A percentile compares a stretch with the other conserved stretches of the same genome.
Evolutionary conservation across 2,329 filamentous ascomycete genomes (phyloP).

Genomic region (Bertia moriformis): DNA sequence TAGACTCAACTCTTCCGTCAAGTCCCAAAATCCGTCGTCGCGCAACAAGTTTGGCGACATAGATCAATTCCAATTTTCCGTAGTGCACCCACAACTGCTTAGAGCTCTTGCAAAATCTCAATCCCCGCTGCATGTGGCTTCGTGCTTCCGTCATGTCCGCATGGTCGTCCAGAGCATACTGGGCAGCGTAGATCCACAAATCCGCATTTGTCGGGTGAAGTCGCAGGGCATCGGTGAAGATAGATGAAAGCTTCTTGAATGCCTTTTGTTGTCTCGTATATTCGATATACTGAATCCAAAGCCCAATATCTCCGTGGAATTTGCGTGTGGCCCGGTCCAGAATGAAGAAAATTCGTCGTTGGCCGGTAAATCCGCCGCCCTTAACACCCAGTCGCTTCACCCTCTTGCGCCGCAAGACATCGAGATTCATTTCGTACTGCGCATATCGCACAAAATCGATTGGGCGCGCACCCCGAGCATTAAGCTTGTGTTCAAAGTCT

Average conservation of each 20-base stretch:
- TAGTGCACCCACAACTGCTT: slow-evolving; percentile 48
- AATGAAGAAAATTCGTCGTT: slow-evolving; percentile 50
- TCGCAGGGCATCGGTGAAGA: slow-evolving; percentile 28
- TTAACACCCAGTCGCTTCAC: slow-evolving; percentile 44
- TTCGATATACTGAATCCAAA: slow-evolving; percentile 57
- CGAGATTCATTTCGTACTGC: slow-evolving; percentile 18
- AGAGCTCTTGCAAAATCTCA: slow-evolving; percentile 48
- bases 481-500: slow-evolving; percentile 55
- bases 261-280: slow-evolving; percentile 38
- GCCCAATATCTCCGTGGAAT: slow-evolving; percentile 44
- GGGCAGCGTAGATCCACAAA: slow-evolving; percentile 51
- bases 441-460: slow-evolving; percentile 51
- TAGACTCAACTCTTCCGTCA: slow-evolving; percentile 22
- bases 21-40: slow-evolving; percentile 45
- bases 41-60: slow-evolving; percentile 46
- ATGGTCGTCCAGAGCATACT: slow-evolving; percentile 46
- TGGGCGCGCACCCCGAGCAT: slow-evolving; percentile 41
- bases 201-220: slow-evolving; percentile 49
- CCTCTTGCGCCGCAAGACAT: slow-evolving; percentile 43
- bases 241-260: slow-evolving; percentile 14
- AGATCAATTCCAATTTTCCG: slow-evolving; percentile 51
- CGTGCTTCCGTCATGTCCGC: slow-evolving; percentile 50
- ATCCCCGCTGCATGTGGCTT: slow-evolving; percentile 50
- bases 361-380: slow-evolving; percentile 33
- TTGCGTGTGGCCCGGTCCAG: slow-evolving; percentile 52